A percentile compares a stretch with the other conserved stretches of the same genome.
These are phyloP conservation scores for Agaricus sinodeliciosus DNA, from an alignment of 768 basidiomycete species.

Conservation along the genomic window DNA sequence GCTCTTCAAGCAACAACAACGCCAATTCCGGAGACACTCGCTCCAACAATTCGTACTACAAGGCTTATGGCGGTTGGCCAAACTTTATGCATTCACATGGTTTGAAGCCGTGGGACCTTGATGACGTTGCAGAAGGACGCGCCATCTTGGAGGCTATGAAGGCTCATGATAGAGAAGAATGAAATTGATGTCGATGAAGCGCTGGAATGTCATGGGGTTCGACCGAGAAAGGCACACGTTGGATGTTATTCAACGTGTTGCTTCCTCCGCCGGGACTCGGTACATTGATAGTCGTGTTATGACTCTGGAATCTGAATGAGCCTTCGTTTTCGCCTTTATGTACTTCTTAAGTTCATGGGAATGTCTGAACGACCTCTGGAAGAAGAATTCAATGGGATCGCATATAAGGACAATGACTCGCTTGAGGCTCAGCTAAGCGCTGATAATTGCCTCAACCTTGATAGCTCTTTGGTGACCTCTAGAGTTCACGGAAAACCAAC, in stretches of 20 bases:
- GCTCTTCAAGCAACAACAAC: not conserved
- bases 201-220: not conserved
- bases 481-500: too few relatives aligned
- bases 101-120: conserved; percentile 8
- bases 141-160: not conserved
- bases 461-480: too few relatives aligned
- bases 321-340: too few relatives aligned
- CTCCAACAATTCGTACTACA: conserved; percentile 6
- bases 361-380: too few relatives aligned
- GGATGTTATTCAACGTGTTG: not conserved
- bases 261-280: too few relatives aligned
- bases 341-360: too few relatives aligned
- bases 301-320: too few relatives aligned
- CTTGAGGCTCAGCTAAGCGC: too few relatives aligned
- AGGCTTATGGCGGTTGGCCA: conserved; percentile 10
- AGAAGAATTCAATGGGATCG: too few relatives aligned
- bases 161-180: not conserved
- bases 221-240: not conserved
- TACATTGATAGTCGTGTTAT: too few relatives aligned
- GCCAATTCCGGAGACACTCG: not conserved
- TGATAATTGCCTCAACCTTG: too few relatives aligned
- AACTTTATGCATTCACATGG: conserved; percentile 14
- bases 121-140: not conserved
- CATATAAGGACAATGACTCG: too few relatives aligned
- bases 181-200: not conserved